Conservation (phyloP, 371 early-diverging fungal species). For the Syncephalastrum monosporum region DNA sequence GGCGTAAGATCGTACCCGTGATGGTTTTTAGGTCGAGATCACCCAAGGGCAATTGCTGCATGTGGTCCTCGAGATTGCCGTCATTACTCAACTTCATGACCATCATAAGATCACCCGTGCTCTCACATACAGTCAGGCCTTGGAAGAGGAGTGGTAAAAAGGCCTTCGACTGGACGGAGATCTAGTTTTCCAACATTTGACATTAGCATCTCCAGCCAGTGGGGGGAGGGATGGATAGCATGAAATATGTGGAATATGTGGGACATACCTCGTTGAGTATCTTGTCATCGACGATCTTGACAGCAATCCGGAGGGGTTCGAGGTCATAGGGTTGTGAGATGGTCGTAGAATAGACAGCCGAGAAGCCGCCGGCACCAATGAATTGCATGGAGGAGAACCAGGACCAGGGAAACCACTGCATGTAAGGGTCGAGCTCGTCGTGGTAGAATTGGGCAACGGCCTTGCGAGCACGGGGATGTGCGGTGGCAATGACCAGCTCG, state of each 20-base stretch:
- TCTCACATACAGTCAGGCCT: slow-evolving; percentile 49
- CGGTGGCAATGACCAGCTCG: slow-evolving; percentile 27
- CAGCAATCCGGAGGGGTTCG: slow-evolving; percentile 34
- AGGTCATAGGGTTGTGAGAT: slow-evolving; percentile 38
- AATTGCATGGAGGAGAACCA: slow-evolving; percentile 52
- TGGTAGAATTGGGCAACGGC: slow-evolving; percentile 37
- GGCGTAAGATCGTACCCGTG: slow-evolving; percentile 42
- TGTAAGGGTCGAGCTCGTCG: slow-evolving; percentile 35
- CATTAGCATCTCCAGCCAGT: neutral
- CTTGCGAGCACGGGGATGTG: slow-evolving; percentile 37
- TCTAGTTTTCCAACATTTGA: slow-evolving; percentile 24
- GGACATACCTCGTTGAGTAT: slow-evolving; percentile 41
- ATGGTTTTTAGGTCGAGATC: slow-evolving; percentile 49
- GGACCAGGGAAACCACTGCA: slow-evolving; percentile 51
- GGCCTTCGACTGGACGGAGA: slow-evolving; percentile 45
- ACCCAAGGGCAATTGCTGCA: slow-evolving; percentile 40
- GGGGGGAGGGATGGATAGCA: too few relatives aligned
- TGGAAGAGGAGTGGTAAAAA: slow-evolving; percentile 46
- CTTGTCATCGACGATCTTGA: slow-evolving; percentile 50
- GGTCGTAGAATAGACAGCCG: slow-evolving; percentile 43
- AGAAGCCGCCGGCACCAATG: slow-evolving; percentile 50
- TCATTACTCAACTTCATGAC: slow-evolving; percentile 48
- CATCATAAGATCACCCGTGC: slow-evolving; percentile 52
- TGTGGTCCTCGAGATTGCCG: slow-evolving; percentile 48
- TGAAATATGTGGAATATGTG: neutral